Base-by-base conservation (phyloP, 2,329 filamentous ascomycete genomes). In the Periconia sp. region DNA sequence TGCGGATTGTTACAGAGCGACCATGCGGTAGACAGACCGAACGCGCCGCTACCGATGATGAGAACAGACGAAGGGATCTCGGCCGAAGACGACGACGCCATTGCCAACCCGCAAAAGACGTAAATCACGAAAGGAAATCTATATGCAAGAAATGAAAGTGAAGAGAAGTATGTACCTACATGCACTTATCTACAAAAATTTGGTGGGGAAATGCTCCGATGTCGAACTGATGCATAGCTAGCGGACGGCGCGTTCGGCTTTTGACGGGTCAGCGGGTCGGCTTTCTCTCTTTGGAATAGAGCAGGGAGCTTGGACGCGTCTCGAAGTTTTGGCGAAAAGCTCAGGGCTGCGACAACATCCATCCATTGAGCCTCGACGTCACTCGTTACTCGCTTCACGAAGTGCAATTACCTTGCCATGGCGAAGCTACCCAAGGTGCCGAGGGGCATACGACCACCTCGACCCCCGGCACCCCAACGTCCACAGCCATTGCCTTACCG, bases 11-110 rank as follows among this genome's bases (percentile, higher is more conserved):
- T 78, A 46, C 85, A 76, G 33, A 96, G 80, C 11, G 88, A 79
- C 52, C 85, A 83, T 37, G 90, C 88, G 16, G 84, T 87, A 6
- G 81, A 81, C 40, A 87, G 72, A 21, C 79, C 79, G 48, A 82
- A 82, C 31, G 80, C 78, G 34, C 79, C 79, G 19, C 77, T 75
- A 43, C 76, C 76, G 25, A 79, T 59, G 43, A 79, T 77, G 19
- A 79, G 62, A 40, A 78, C 64, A 7, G 73, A 75, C 13, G 71
- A 70, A 16, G 75, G 74, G 29, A 57, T 51, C 33, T 57, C 39
- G 29, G 37, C 29, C 12, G 42, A 35, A n/a, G 41, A 36, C 24
- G 48, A 40, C 34, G 58, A 53, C 26, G 54, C 50, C 60, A 65
- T 64, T 45, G 38, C 37, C 40, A 11, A 19, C 19, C 7, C 33